Evolutionary conservation across 2,329 filamentous ascomycete genomes (phyloP).

Genomic region (Malbranchea cinnamomea): DNA sequence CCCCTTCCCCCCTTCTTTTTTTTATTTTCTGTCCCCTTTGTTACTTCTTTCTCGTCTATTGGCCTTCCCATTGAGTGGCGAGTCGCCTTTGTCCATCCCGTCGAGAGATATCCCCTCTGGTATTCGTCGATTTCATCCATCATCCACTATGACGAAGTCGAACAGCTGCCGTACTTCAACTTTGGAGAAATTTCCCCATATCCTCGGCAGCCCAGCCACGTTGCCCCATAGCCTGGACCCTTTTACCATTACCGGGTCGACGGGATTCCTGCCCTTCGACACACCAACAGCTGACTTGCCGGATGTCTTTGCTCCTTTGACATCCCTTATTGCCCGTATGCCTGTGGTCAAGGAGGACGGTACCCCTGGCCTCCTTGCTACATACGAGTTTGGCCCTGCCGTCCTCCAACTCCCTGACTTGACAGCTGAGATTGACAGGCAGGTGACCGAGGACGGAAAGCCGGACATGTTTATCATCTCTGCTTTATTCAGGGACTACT

Average conservation of each 20-base stretch:
- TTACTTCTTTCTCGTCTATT: conserved; percentile 1
- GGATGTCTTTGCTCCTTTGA: conserved; percentile 54
- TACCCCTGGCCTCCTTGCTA: conserved; percentile 60
- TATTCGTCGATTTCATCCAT: conserved; percentile 1
- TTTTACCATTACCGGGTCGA: conserved; percentile 33
- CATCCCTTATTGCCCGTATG: conserved; percentile 59
- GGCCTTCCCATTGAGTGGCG: conserved; percentile 4
- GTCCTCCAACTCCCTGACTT: conserved; percentile 67
- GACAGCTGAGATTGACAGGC: conserved; percentile 55
- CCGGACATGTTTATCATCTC: conserved; percentile 67
- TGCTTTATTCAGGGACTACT: conserved; percentile 81
- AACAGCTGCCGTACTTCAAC: conserved; percentile 21
- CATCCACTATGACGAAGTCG: conserved; percentile 24
- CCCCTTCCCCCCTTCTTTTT: conserved; percentile 11
- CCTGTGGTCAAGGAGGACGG: conserved; percentile 64
- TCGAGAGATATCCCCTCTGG: conserved; percentile 1
- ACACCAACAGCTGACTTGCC: conserved; percentile 42
- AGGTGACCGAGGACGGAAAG: conserved; percentile 33
- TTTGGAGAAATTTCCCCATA: conserved; percentile 27
- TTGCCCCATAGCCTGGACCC: conserved; percentile 29
- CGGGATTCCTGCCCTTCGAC: conserved; percentile 30
- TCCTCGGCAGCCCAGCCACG: conserved; percentile 28
- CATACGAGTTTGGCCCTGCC: conserved; percentile 57
- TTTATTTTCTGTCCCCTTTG: background rate
- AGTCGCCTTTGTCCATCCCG: conserved; percentile 3